A percentile compares a stretch with the other conserved stretches of the same genome.
These are phyloP conservation scores for Acacia melanoxylon DNA, from an alignment of 306 rosid species.

Conservation along the genomic window DNA sequence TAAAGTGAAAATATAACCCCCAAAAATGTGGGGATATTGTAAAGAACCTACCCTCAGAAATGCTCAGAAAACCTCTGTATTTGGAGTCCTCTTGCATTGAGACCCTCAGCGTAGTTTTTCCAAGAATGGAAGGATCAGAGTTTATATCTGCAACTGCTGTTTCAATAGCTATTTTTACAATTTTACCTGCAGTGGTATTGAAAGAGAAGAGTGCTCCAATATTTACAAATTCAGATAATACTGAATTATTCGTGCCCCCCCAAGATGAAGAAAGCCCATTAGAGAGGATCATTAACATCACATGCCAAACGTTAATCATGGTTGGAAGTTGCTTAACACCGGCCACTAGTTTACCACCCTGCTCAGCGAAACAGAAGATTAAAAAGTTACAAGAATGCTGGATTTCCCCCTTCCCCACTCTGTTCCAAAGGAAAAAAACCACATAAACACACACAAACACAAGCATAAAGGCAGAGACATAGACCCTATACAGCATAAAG, in stretches of 20 bases:
- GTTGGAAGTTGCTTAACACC: constrained; percentile 26
- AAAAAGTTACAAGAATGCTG: not conserved
- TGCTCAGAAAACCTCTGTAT: constrained; percentile 79
- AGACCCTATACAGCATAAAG: not conserved
- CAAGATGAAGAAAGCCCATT: constrained; percentile 55
- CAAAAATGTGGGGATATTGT: not conserved
- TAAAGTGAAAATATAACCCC: not conserved
- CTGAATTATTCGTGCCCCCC: constrained; percentile 43
- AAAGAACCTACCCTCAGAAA: constrained; percentile 67
- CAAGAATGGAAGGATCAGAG: constrained; percentile 69
- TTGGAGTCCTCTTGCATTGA: constrained; percentile 67
- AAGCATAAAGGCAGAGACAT: not conserved
- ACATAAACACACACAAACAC: not conserved
- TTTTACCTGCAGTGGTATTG: constrained; percentile 60
- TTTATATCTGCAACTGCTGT: constrained; percentile 79
- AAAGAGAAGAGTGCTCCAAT: constrained; percentile 71
- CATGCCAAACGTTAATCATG: constrained; percentile 54
- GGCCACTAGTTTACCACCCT: constrained; percentile 36
- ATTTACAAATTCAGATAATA: constrained; percentile 58
- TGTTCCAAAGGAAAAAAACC: not conserved
- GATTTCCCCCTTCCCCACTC: not conserved
- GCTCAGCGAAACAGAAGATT: constrained; percentile 26
- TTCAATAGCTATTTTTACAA: constrained; percentile 68
- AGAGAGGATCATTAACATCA: constrained; percentile 47
- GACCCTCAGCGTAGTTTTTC: constrained; percentile 54